These are phyloP conservation scores for Candida morakotiae DNA, from an alignment of 805 yeast species.

Conservation along the genomic window DNA sequence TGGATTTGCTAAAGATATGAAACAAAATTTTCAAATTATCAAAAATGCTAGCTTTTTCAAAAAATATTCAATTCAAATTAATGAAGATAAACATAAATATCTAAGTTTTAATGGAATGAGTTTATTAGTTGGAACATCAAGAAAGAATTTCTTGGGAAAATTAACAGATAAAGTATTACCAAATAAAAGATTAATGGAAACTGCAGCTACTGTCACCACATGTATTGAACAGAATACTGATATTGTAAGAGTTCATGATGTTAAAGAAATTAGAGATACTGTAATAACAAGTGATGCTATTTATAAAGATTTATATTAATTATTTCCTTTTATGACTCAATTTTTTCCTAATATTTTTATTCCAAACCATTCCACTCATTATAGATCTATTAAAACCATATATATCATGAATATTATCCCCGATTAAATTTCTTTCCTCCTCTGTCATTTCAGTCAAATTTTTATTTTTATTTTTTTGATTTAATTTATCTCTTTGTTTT, in stretches of 20 bases:
- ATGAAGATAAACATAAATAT: constrained; percentile 20
- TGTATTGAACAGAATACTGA: constrained; percentile 72
- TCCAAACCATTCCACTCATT: constrained; percentile 61
- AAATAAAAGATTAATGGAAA: constrained; percentile 64
- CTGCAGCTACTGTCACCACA: constrained; percentile 70
- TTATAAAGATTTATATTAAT: constrained; percentile 32
- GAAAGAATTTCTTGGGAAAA: constrained; percentile 82
- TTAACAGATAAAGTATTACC: constrained; percentile 58
- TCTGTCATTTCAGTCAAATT: constrained; percentile 34
- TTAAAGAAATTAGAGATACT: constrained; percentile 45
- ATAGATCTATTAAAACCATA: constrained; percentile 41
- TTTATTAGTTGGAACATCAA: constrained; percentile 78
- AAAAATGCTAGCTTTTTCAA: constrained; percentile 47
- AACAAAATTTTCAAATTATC: constrained; percentile 66
- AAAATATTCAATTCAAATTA: constrained; percentile 36
- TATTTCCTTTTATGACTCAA: constrained; percentile 34
- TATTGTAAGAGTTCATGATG: constrained; percentile 87
- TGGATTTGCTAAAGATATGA: constrained; percentile 86
- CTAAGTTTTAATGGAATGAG: constrained; percentile 54
- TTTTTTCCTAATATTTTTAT: constrained; percentile 51
- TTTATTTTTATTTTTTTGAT: constrained; percentile 21
- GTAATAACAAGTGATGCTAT: constrained; percentile 70
- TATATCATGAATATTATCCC: constrained; percentile 37
- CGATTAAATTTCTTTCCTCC: constrained; percentile 33
- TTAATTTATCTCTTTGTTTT: constrained; percentile 47